Percentiles rank a stretch among this genome's conserved stretches.
Evolutionary conservation across 768 basidiomycete species (phyloP).

Genomic region (Boletus tylopilopsis): DNA sequence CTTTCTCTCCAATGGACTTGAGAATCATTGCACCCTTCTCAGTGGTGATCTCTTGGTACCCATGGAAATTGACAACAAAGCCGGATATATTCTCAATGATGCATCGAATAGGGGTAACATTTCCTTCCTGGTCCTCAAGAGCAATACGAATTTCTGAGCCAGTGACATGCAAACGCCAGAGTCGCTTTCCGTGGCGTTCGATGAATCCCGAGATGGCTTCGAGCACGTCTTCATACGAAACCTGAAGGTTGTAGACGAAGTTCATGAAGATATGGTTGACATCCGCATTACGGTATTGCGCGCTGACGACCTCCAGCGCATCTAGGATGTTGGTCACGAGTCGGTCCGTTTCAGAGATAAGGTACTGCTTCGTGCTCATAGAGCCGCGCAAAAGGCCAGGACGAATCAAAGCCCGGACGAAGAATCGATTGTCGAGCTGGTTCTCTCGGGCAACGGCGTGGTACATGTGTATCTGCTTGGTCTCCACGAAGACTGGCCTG

Average conservation of each 20-base stretch:
- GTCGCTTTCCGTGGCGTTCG: slow-evolving; percentile 95
- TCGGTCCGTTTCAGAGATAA: slow-evolving; percentile 97
- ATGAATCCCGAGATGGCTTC: slow-evolving; percentile 99
- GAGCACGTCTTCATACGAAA: slow-evolving; percentile 94
- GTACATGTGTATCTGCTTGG: slow-evolving; percentile 97
- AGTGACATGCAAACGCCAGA: slow-evolving; percentile 98
- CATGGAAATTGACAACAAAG: slow-evolving; percentile 97
- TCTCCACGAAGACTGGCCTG: slow-evolving; percentile 93
- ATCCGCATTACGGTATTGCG: slow-evolving; percentile 87
- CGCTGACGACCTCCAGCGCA: slow-evolving; percentile 89
- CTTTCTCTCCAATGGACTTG: slow-evolving; percentile 98
- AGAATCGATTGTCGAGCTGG: slow-evolving; percentile 97
- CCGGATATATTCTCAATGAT: slow-evolving; percentile 99
- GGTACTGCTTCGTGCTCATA: slow-evolving; percentile 96
- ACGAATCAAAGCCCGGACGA: slow-evolving; percentile 93
- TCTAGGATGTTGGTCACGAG: slow-evolving; percentile 92
- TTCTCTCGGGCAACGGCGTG: slow-evolving; percentile 94
- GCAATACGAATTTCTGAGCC: slow-evolving; percentile 95
- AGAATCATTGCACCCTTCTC: slow-evolving; percentile 94
- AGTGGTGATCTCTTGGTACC: slow-evolving; percentile 96
- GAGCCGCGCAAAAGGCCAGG: slow-evolving; percentile 90
- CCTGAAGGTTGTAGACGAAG: slow-evolving; percentile 94
- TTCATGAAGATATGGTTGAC: slow-evolving; percentile 99
- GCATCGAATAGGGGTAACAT: slow-evolving; percentile 93
- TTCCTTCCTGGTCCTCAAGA: slow-evolving; percentile 92